Evolutionary conservation across 2,329 filamentous ascomycete genomes (phyloP), one percentile per base, ranked within the genome.

Genomic region (Sporothrix brunneoviolacea): DNA sequence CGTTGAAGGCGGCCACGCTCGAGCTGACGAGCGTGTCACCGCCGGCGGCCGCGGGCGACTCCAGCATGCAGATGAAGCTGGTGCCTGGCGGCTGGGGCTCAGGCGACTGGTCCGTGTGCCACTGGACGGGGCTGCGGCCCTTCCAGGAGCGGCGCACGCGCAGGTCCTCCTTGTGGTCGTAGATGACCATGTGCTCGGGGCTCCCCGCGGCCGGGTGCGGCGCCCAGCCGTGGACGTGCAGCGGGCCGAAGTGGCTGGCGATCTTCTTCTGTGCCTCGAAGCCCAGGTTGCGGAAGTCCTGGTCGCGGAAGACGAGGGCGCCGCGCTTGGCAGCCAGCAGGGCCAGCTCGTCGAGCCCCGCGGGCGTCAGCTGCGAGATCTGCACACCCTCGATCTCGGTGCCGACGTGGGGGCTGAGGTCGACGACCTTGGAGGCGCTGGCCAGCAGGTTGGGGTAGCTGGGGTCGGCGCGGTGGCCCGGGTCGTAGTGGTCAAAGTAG

Each of bases 261-360:
- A 47, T 39, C 22, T 33, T 22, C 13, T 45, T 45, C 22, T 44
- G 41, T 2, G 24, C 41, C 2, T 38, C 35, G 8, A 33, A 51
- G 9, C 40, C 32, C 1, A 39, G 9, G 16, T 44, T 24, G 7
- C 50, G 37, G 35, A 62, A 63, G 37, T 61, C 57, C 24, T 54
- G 52, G 32, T 47, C 30, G 35, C 44, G 44, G 35, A 47, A 47
- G 35, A 49, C 46, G 15, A 49, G 37, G 4, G 44, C 44, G 12
- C 44, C 44, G 16, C 44, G 44, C 44, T 39, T 21, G 15, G 44
- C 44, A 8, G 44, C 44, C 24, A 47, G 36, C 24, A 47, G 44
- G 0, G 44, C 44, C 44, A 47, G 44, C 35, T 47, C 44, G 22
- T 47, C 44, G 4, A 47, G 33, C 2, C 44, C 44, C n/a, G 35